These are phyloP conservation scores for Epichloe sylvatica DNA, from an alignment of 2,329 filamentous ascomycete genomes.

Conservation along the genomic window DNA sequence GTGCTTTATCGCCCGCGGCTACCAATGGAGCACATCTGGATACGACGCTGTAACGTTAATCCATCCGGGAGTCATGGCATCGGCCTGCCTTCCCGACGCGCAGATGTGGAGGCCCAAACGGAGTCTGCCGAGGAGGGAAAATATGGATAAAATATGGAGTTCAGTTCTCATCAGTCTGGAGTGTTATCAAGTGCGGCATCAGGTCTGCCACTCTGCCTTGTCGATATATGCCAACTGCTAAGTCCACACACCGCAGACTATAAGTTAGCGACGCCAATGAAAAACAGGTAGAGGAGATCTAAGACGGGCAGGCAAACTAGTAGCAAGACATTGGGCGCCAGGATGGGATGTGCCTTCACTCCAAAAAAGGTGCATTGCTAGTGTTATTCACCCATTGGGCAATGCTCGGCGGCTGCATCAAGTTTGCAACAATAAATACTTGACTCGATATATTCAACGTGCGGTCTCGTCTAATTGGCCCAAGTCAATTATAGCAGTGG, in stretches of 20 bases:
- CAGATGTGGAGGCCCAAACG: constrained; percentile 3
- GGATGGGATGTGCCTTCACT: neutral
- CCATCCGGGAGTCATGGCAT: constrained; percentile 3
- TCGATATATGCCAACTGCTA: no score
- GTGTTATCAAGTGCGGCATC: no score
- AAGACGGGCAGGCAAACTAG: neutral
- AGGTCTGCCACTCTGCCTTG: no score
- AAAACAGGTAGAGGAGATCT: neutral
- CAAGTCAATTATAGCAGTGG: no score
- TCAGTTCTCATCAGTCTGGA: no score
- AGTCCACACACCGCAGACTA: no score
- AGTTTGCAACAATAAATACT: neutral
- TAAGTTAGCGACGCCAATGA: no score
- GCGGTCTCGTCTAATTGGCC: no score
- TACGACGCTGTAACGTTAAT: constrained; percentile 1
- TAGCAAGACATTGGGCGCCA: neutral
- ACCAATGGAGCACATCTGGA: constrained; percentile 2
- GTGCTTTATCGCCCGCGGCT: neutral
- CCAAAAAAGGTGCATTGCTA: neutral
- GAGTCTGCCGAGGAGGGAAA: neutral
- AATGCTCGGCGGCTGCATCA: neutral
- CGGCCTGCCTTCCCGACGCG: constrained; percentile 4
- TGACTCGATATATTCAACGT: neutral
- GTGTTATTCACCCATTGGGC: neutral
- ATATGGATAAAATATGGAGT: neutral